Evolutionary conservation across 2,329 filamentous ascomycete genomes (phyloP).

Genomic region (Seiridium cupressi): DNA sequence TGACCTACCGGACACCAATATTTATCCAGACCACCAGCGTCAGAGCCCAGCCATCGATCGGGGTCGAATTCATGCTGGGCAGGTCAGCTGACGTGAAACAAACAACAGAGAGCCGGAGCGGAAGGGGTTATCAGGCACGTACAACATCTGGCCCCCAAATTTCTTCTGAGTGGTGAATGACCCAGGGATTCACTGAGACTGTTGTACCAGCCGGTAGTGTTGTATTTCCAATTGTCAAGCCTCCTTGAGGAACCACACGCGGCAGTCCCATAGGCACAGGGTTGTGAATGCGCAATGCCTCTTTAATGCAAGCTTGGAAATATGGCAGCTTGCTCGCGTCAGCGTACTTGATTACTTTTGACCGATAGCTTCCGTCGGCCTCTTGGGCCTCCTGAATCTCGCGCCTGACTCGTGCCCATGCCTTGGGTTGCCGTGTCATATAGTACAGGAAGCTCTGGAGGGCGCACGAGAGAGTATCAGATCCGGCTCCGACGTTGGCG

Average conservation of each 20-base stretch:
- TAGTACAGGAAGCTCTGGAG: background rate
- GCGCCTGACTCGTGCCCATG: background rate
- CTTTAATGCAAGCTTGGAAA: constrained; percentile 7
- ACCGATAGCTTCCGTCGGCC: background rate
- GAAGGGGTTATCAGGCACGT: background rate
- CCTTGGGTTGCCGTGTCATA: background rate
- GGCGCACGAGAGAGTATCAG: background rate
- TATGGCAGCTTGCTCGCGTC: background rate
- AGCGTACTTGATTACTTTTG: background rate
- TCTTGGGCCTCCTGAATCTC: background rate
- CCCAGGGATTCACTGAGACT: constrained; percentile 32
- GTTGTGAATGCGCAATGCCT: constrained; percentile 12
- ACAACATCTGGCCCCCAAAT: constrained; percentile 29
- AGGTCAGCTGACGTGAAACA: background rate
- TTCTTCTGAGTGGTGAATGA: constrained; percentile 25
- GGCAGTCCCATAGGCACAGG: constrained; percentile 25
- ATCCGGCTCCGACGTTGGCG: background rate
- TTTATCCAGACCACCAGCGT: constrained; percentile 18
- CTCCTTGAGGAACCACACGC: constrained; percentile 21
- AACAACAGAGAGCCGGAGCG: background rate
- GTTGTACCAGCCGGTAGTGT: constrained; percentile 26
- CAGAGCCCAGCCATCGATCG: constrained; percentile 28
- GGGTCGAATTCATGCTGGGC: constrained; percentile 24
- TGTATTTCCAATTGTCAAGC: constrained; percentile 21
- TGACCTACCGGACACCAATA: constrained; percentile 17